phyloP scores from a whole-genome alignment of 257 asterid species.

The Ophiorrhiza pumila region DNA sequence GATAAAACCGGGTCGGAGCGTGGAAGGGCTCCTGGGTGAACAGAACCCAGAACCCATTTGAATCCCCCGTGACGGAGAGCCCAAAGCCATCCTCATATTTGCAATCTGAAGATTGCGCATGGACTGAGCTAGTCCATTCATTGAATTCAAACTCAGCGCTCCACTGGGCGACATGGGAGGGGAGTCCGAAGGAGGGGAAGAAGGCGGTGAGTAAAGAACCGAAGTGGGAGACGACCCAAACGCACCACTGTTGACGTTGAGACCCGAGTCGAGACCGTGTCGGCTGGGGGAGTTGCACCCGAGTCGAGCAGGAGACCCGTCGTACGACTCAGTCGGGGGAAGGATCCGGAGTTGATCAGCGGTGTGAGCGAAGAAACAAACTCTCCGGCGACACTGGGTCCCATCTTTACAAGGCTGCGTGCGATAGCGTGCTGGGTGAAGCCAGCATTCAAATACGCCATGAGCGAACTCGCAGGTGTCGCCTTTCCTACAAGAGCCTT shows the following conservation, averaged over 20 bases:
- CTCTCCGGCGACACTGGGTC: constrained; percentile 74
- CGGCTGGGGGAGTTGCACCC: constrained; percentile 25
- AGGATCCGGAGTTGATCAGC: constrained; percentile 67
- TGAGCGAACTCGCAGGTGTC: constrained; percentile 89
- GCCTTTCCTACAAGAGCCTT: constrained; percentile 60
- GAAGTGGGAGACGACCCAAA: constrained; percentile 35
- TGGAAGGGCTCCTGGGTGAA: constrained; percentile 56
- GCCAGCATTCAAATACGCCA: constrained; percentile 95
- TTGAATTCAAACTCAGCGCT: constrained; percentile 38
- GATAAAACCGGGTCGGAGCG: constrained; percentile 39
- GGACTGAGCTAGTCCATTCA: constrained; percentile 47
- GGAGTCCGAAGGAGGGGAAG: constrained; percentile 47
- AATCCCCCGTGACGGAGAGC: constrained; percentile 55
- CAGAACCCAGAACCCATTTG: constrained; percentile 42
- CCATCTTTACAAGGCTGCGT: constrained; percentile 94
- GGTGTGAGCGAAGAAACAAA: constrained; percentile 90
- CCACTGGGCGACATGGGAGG: constrained; percentile 62
- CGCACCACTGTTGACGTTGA: not conserved
- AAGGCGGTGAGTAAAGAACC: constrained; percentile 42
- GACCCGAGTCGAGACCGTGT: constrained; percentile 22
- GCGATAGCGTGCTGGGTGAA: constrained; percentile 87
- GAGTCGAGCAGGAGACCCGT: constrained; percentile 36
- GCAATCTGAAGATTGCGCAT: constrained; percentile 59
- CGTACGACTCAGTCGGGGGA: constrained; percentile 40
- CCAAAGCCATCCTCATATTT: constrained; percentile 38